Base-by-base conservation (phyloP, 805 yeast genomes). In the Brettanomyces custersianus region DNA sequence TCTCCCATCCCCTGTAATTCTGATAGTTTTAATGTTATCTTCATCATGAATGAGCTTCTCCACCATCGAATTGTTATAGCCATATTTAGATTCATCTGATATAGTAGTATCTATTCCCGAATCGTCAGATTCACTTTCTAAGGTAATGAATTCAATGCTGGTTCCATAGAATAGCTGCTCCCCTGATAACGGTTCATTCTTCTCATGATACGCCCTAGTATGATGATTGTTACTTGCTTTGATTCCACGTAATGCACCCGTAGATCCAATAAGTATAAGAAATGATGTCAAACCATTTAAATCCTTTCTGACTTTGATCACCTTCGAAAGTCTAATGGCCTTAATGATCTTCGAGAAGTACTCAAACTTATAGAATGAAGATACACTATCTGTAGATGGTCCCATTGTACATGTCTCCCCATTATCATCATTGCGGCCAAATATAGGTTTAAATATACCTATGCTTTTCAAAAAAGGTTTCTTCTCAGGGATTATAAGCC, bases 401-500 rank as follows among this genome's bases (percentile, higher is more conserved):
- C 36, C 9, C 39, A 40, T 8, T 7, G 13, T 28, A 33, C 26
- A 15, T 19, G 25, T 20, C 21, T 17, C n/a, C 30, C 16, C 28
- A 55, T 33, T 16, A 20, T 29, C 19, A 29, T 11, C 9, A 4
- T 16, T 15, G 4, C 5, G 17, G 2, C 21, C 28, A 5, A 24
- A 1, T 4, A 39, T 40, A 2, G 55, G 54, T 19, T 46, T 50
- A 42, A 44, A 63, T 2, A 72, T 47, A n/a, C 52, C 64, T 21
- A 84, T 52, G 29, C 77, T 75, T 41, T 81, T 90, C 22, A 86
- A 53, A 10, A 76, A 71, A 2, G 74, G 62, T 45, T 69, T 66
- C 33, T 72, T 81, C 40, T 67, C 70, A 0, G 94, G 94, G 32
- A 79, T 66, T 8, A 70, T 65, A 16, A 84, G 61, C 48, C 80